Base-by-base conservation (phyloP, 176 grass and related monocot species). In the Triticum turgidum region DNA sequence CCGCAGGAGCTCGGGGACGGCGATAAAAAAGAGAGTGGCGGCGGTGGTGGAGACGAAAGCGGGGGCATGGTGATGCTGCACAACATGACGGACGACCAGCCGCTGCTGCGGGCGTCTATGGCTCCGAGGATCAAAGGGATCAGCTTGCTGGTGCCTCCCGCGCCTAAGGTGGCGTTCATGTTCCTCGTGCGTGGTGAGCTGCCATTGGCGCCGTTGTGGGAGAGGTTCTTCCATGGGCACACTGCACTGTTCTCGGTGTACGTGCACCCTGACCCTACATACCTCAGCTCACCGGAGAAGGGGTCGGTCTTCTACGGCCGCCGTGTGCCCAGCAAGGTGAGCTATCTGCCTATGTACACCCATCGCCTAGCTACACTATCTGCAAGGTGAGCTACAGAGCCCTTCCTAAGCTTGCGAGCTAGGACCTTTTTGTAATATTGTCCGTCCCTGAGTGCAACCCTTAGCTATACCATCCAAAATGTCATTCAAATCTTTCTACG, bases 241-340 rank as follows among this genome's bases (percentile, higher is more conserved):
- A 34, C 75, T 0, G 87, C 65, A 5, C 38, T 90, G 33, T 96
- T 79, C 72, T 88, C 91, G 59, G 85, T 96, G 5, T 92, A 96
- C 39, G 82, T 96, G 44, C 94, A 41, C 39, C 39, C 39, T 41
- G 39, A 41, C 39, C 39, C 39, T 0, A 41, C 39, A 41, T 41
- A 41, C 39, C 39, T 41, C 0, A 15, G 49, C 8, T 76, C 49
- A 1, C 73, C 73, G 2, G 24, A 56, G 52, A 56, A 45, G 45
- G 29, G 44, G 25, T 76, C 73, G 25, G 44, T 88, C 38, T 97
- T 97, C 87, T 87, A 97, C 61, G 41, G 77, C 9, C 83, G 94
- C 9, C 86, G 82, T 69, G 88, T 92, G 39, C 91, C 94, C 5
- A 97, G 94, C 59, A 78, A 93, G 91, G 94, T 96, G 89, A 45